phyloP scores from a whole-genome alignment of 768 basidiomycete species.

The Russula lepida region DNA sequence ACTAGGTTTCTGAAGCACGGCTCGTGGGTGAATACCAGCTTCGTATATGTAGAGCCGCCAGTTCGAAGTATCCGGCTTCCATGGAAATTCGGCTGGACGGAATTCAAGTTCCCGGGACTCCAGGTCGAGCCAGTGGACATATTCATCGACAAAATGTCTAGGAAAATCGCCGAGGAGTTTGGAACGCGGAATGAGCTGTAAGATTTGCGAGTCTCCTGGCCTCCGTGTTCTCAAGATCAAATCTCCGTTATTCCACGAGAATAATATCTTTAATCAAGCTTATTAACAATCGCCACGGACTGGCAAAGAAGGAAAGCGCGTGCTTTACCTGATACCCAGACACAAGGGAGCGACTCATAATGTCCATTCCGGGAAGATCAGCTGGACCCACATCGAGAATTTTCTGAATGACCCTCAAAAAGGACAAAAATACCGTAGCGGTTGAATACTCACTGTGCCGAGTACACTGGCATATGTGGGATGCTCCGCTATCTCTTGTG shows the following conservation, averaged over 20 bases:
- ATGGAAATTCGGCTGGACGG: conserved; percentile 26
- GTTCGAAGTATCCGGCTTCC: conserved; percentile 25
- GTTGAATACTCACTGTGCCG: conserved; percentile 22
- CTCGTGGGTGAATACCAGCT: not conserved
- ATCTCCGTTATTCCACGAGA: not conserved
- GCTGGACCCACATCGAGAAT: conserved; percentile 5
- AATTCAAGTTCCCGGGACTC: conserved; percentile 26
- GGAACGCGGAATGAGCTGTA: conserved; percentile 30
- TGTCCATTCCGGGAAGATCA: conserved; percentile 2
- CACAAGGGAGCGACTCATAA: conserved; percentile 1
- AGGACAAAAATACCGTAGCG: no score
- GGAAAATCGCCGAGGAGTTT: conserved; percentile 28
- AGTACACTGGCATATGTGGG: conserved; percentile 32
- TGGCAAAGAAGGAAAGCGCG: not conserved
- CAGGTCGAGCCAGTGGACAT: conserved; percentile 31
- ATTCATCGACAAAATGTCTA: conserved; percentile 24
- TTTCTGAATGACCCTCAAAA: not conserved
- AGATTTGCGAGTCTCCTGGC: not conserved
- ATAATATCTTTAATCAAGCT: not conserved
- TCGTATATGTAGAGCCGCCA: conserved; percentile 22
- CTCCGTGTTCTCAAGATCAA: not conserved
- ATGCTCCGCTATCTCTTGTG: conserved; percentile 28
- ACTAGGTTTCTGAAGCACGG: not conserved
- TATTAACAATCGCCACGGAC: not conserved
- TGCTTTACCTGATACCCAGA: conserved; percentile 7